Evolutionary conservation across 1,284 basidiomycete species (phyloP), one percentile per base, ranked within the genome.

Genomic region (Heimioporus retisporus): DNA sequence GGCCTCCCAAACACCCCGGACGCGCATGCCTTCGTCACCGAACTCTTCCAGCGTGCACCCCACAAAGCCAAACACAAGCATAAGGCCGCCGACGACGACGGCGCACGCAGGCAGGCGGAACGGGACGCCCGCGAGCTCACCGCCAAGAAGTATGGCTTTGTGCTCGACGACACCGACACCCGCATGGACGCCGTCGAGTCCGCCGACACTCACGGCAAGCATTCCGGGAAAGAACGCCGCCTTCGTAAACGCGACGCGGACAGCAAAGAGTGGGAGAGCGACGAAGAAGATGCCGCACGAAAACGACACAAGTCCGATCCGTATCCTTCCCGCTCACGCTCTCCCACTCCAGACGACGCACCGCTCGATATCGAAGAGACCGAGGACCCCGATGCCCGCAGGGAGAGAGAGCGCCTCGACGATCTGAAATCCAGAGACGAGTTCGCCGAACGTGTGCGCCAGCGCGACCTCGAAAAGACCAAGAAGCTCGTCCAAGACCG

Each of bases 401-500:
- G 79, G 73, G 96, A 96, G 81, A 84, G 89, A 55, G 93, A 96
- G 75, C 85, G 95, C 35, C 68, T 91, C 62, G 88, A 92, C 74
- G 97, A 99, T 73, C 71, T 95, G 18, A 86, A 88, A 65, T 97
- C 98, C 70, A 86, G 97, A 67, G 97, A 99, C 78, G 96, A 93
- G 46, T 98, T 99, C 74, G 94, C 97, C 0, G 91, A 95, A 70
- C 91, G 97, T 8, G 89, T 99, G 73, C 90, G 89, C 74, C 88
- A 93, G 65, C 91, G 93, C 67, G 97, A 99, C 80, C 86, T 88
- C 73, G 93, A 95, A 79, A 88, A 88, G 78, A 95, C 93, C 51
- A 97, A 97, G 83, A 94, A 93, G 75, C 80, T 99, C n/a, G 92
- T 98, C 50, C 94, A 96, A 78, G 97, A 99, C 77, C 90, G 93